phyloP scores from a whole-genome alignment of 805 yeast genomes.

The Candida vartiovaarae region DNA sequence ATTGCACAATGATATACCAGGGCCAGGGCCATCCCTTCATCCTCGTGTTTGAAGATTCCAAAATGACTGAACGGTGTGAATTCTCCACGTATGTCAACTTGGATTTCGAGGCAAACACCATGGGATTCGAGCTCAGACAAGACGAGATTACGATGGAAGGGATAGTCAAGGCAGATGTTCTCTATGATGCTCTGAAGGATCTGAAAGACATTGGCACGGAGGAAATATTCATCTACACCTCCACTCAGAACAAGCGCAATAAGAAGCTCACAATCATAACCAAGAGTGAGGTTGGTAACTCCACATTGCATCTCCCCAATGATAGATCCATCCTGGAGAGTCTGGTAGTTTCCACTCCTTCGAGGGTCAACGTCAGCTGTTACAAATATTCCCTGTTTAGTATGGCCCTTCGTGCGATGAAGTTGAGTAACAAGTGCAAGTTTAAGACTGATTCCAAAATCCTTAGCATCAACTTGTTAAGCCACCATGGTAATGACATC shows the following conservation, averaged over 20 bases:
- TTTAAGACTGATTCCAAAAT: constrained; percentile 44
- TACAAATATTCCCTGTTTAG: constrained; percentile 44
- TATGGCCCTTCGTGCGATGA: constrained; percentile 41
- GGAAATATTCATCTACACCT: constrained; percentile 41
- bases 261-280: constrained; percentile 45
- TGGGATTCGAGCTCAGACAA: constrained; percentile 37
- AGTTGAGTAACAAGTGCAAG: constrained; percentile 44
- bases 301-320: constrained; percentile 60
- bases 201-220: constrained; percentile 47
- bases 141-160: constrained; percentile 39
- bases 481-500: constrained; percentile 23
- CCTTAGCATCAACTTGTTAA: constrained; percentile 39
- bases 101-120: constrained; percentile 26
- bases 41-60: constrained; percentile 45
- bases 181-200: constrained; percentile 49
- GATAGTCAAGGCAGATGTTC: constrained; percentile 43
- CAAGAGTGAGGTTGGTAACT: constrained; percentile 65
- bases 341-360: constrained; percentile 31
- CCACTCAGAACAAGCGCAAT: constrained; percentile 20
- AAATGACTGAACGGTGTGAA: constrained; percentile 51
- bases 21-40: constrained; percentile 48
- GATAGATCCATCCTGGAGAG: constrained; percentile 58
- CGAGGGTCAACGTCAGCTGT: constrained; percentile 33
- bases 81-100: constrained; percentile 36
- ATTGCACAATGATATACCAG: constrained; percentile 43